Conservation (phyloP, 352 stramenopile species). For the Phytophthora agathidicida region DNA sequence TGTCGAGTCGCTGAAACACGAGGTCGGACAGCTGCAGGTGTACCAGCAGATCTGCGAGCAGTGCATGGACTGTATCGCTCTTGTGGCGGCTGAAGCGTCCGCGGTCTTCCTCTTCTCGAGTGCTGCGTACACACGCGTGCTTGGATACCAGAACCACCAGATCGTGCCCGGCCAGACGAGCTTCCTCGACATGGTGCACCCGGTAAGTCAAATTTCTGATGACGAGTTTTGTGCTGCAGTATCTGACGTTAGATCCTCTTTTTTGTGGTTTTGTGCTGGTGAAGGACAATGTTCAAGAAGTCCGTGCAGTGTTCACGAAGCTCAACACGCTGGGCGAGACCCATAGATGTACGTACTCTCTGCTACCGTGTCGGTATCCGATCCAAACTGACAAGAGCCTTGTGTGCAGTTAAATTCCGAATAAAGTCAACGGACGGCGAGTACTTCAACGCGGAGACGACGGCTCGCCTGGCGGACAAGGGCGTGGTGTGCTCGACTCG, state of each 20-base stretch:
- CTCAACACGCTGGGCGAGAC: conserved; percentile 69
- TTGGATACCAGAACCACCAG: conserved; percentile 81
- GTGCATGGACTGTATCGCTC: conserved; percentile 78
- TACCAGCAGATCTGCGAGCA: conserved; percentile 89
- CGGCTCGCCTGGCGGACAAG: conserved; percentile 73
- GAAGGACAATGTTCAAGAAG: conserved; percentile 65
- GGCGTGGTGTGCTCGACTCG: conserved; percentile 82
- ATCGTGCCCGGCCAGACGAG: conserved; percentile 75
- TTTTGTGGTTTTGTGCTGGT: conserved; percentile 5
- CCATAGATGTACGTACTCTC: conserved; percentile 60
- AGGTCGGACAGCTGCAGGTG: conserved; percentile 83
- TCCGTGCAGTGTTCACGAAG: conserved; percentile 69
- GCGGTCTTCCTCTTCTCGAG: conserved; percentile 75
- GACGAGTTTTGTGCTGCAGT: not conserved
- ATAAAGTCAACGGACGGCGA: conserved; percentile 85
- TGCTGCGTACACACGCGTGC: conserved; percentile 68
- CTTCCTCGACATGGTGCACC: conserved; percentile 87
- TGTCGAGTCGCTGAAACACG: conserved; percentile 93
- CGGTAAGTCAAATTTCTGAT: conserved; percentile 60
- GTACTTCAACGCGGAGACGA: conserved; percentile 76
- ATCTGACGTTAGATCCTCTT: conserved; percentile 11
- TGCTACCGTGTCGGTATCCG: conserved; percentile 4
- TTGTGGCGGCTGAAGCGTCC: conserved; percentile 68
- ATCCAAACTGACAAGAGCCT: not conserved
- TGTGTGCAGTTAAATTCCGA: conserved; percentile 70